Base-by-base conservation (phyloP, 371 early-diverging fungal genomes). In the Mortierella sp. region DNA sequence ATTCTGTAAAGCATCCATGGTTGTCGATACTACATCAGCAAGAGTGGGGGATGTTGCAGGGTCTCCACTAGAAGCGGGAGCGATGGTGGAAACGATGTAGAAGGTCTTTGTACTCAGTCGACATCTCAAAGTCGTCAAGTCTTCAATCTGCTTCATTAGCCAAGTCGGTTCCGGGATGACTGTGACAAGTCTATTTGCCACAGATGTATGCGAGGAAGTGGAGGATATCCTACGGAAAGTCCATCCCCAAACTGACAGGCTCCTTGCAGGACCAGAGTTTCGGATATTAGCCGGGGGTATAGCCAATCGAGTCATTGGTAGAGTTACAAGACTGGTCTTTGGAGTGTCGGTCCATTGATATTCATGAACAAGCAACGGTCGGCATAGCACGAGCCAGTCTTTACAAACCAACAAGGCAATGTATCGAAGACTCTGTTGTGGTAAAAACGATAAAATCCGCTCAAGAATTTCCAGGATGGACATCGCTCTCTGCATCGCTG, bases 381-480 rank as follows among this genome's bases (percentile, higher is more conserved):
- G 60, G 23, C 37, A 64, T 6, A 68, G 64, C 1, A 34, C 37
- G 15, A 54, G 54, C 75, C 68, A 75, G 31, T 64, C 65, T 35
- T 54, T 63, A 56, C 61, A 69, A 45, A 68, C 75, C 15, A 69
- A 34, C 5, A 53, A 47, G 8, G 69, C 69, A 32, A 64, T 37
- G 0, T 59, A 55, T n/a, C 69, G 65, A 29, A 68, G 68, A 26
- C 64, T 60, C n/a, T 47, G 55, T 28, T 68, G 68, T 5, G 75
- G 69, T 26, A 75, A 29, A 29, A 68, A 69, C 6, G 75, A 64
- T 8, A 68, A 47, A 32, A 68, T 64, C 0, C 65, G 59, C 55
- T 75, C 69, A 8, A 75, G 69, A 54, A 69, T 54, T 45, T 75
- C 75, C 6, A 69, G 53, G 10, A 75, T 61, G 13, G 68, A 59